Conservation (phyloP, 2,329 filamentous ascomycete species). For the Escovopsis sp. region DNA sequence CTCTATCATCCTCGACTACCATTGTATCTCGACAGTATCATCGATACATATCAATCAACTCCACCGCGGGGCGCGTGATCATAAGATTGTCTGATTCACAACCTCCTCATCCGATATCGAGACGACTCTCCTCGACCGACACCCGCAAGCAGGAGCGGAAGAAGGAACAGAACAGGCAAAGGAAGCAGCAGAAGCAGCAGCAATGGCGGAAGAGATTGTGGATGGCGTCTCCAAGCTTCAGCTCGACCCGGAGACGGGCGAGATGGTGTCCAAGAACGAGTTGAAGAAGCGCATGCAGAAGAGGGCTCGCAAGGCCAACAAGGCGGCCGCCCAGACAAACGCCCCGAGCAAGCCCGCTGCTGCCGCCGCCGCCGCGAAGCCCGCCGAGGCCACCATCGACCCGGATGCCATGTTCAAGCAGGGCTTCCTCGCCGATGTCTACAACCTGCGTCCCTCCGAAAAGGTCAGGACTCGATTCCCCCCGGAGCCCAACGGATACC, state of each 20-base stretch:
- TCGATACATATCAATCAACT: no score
- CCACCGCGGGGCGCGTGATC: background rate
- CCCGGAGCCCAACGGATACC: constrained; percentile 81
- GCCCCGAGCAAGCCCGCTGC: constrained; percentile 11
- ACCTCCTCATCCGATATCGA: background rate
- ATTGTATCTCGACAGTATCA: no score
- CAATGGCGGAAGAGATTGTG: background rate
- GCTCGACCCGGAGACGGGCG: constrained; percentile 49
- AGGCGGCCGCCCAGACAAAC: constrained; percentile 30
- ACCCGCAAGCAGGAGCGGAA: background rate
- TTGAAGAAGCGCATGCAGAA: constrained; percentile 47
- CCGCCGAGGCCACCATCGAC: constrained; percentile 30
- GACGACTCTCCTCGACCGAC: background rate
- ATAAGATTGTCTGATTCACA: no score
- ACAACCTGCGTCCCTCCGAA: constrained; percentile 48
- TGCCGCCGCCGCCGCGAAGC: constrained; percentile 7
- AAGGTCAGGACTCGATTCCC: constrained; percentile 60
- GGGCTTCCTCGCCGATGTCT: constrained; percentile 61
- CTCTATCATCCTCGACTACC: no score
- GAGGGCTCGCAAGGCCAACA: constrained; percentile 40
- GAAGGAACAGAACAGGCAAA: no score
- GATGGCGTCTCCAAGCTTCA: constrained; percentile 33
- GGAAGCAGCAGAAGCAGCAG: no score
- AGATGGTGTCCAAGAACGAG: constrained; percentile 50
- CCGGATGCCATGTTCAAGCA: constrained; percentile 63